Base-by-base conservation (phyloP, 257 asterid genomes). In the Solanum tacnaense region DNA sequence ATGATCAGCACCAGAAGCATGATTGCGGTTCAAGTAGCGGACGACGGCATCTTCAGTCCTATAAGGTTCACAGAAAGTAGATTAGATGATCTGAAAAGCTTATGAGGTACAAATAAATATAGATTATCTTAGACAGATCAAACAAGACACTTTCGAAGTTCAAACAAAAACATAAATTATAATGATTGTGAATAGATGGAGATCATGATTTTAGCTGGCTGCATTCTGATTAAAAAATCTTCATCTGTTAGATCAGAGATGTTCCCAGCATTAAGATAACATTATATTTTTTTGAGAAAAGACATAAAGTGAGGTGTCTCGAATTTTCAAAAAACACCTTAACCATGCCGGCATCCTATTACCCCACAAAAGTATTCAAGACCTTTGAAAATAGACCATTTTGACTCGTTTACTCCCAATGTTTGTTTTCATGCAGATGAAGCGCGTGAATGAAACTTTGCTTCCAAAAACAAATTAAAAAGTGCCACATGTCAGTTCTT, bases 11-110 rank as follows among this genome's bases (percentile, higher is more conserved):
- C 92, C 92, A 86, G 87, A 89, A 18, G 89, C 87, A 85, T 95
- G 92, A 91, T 92, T 95, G 85, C 98, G 98, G 67, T 94, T 95
- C 86, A 95, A 81, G 91, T 95, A 95, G 34, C 94, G 93, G 86
- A 93, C 90, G 23, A 95, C 95, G 56, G 98, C 98, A 62, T 95
- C 98, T 88, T 93, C 98, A 73, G 91, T 88, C 98, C 98, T 95
- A 52, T 39, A 65, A 56, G 85, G 36, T 44, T 67, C 88, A 88
- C 16, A 72, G 21, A 73, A 86, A 56, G 82, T 75, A 68, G 86
- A 86, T 86, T 49, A 36, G 85, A 20, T 41, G 15, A 76, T 39
- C 67, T 76, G 73, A 31, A 83, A 71, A 90, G 84, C n/a, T 41
- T 75, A 23, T 68, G 23, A 60, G 73, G 44, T 20, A 38, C 62